Percentiles rank a stretch among this genome's conserved stretches.
Evolutionary conservation across 1,284 basidiomycete genomes (phyloP).

Genomic region (Xanthoconium separans): DNA sequence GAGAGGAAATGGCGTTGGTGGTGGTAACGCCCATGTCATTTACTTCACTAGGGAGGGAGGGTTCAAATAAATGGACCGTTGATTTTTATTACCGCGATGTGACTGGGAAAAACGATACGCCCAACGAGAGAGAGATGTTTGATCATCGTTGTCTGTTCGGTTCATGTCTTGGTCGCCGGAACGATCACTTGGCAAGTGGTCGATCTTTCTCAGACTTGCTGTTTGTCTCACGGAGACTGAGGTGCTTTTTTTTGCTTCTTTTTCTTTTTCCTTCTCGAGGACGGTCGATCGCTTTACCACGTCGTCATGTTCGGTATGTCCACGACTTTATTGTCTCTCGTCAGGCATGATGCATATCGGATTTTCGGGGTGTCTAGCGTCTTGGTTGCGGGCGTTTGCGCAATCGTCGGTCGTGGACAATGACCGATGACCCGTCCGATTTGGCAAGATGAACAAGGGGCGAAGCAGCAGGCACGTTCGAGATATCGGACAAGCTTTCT

Average conservation of each 20-base stretch:
- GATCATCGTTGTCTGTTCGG: neutral
- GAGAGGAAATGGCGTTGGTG: slow-evolving; percentile 5
- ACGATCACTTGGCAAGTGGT: slow-evolving; percentile 2
- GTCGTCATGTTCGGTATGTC: neutral
- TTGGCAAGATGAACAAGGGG: slow-evolving; percentile 4
- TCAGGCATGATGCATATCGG: neutral
- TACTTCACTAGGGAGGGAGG: neutral
- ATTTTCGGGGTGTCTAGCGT: neutral
- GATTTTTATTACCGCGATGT: slow-evolving; percentile 19
- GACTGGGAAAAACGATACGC: slow-evolving; percentile 2
- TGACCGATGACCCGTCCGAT: neutral
- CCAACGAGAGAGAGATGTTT: neutral
- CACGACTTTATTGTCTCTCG: neutral
- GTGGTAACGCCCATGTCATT: slow-evolving; percentile 9
- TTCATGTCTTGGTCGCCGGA: slow-evolving; percentile 1
- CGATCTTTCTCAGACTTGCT: no score
- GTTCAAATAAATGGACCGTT: neutral
- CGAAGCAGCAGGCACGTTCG: slow-evolving; percentile 14
- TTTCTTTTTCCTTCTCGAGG: neutral
- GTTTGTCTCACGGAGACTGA: neutral
- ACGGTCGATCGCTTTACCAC: neutral
- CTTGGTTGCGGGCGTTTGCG: neutral
- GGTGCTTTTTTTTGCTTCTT: neutral
- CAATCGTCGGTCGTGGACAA: neutral
- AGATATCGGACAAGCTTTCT: slow-evolving; percentile 1